Conservation (phyloP, 208 protist species). For the Leishmania aethiopica region DNA sequence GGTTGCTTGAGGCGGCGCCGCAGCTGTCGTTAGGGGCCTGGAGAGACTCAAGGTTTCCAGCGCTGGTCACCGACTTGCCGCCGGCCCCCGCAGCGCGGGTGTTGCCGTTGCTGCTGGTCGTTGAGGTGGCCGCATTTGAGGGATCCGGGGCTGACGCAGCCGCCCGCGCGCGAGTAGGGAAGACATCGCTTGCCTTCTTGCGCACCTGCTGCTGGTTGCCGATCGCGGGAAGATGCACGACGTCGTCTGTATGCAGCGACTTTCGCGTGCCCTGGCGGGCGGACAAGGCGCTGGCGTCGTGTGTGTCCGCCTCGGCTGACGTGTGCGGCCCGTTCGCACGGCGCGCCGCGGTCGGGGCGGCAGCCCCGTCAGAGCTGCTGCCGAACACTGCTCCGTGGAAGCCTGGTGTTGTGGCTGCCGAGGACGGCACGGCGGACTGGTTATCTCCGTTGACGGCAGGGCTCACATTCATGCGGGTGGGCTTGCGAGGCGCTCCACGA, state of each 20-base stretch:
- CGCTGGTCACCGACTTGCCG: slow-evolving; percentile 21
- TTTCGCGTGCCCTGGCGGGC: slow-evolving; percentile 6
- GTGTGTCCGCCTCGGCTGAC: neutral
- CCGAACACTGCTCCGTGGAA: neutral
- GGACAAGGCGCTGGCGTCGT: neutral
- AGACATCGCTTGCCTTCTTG: neutral
- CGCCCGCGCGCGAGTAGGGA: slow-evolving; percentile 8
- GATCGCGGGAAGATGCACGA: slow-evolving; percentile 11
- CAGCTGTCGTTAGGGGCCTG: slow-evolving; percentile 6
- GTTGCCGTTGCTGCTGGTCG: neutral
- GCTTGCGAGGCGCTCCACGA: slow-evolving; percentile 8
- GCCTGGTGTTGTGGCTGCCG: neutral
- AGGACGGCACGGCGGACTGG: neutral
- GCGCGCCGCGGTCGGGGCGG: neutral
- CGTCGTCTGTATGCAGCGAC: neutral
- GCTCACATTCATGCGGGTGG: neutral
- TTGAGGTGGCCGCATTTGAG: neutral
- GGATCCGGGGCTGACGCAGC: slow-evolving; percentile 5
- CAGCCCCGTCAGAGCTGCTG: neutral
- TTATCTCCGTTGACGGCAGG: neutral
- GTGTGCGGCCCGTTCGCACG: neutral
- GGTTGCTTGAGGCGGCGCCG: slow-evolving; percentile 1
- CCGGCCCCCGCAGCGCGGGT: neutral
- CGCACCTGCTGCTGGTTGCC: slow-evolving; percentile 1
- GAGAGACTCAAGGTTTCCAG: slow-evolving; percentile 20